phyloP scores from a whole-genome alignment of 2,329 filamentous ascomycete species.

The Trichophyton equinum region DNA sequence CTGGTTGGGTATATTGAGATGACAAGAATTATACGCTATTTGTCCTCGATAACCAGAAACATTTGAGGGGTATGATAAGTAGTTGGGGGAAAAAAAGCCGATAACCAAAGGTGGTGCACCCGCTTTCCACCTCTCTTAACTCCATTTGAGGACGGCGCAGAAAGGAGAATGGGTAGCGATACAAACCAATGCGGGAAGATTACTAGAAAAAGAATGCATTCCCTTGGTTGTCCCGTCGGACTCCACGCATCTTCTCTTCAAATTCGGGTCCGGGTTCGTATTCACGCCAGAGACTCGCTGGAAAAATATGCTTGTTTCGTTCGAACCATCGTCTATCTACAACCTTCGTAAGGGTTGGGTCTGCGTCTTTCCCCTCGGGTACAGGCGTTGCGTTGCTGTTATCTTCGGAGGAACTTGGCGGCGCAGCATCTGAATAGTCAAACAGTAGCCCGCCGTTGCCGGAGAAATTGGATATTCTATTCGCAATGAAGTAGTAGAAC shows the following conservation, averaged over 20 bases:
- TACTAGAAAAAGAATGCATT: conserved; percentile 80
- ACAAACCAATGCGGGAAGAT: neutral
- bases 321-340: conserved; percentile 96
- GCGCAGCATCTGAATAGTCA: conserved; percentile 49
- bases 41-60: neutral
- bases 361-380: conserved; percentile 64
- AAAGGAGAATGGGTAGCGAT: neutral
- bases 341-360: conserved; percentile 76
- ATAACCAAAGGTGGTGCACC: neutral
- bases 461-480: conserved; percentile 49
- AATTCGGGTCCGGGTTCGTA: conserved; percentile 83
- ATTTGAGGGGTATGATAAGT: neutral
- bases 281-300: conserved; percentile 87
- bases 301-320: conserved; percentile 95
- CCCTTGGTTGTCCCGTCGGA: conserved; percentile 71
- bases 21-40: neutral
- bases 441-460: conserved; percentile 70
- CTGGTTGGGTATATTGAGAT: neutral
- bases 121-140: neutral
- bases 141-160: neutral
- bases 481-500: conserved; percentile 93
- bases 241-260: conserved; percentile 48
- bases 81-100: neutral
- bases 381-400: conserved; percentile 37
- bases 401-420: conserved; percentile 21